Percentiles rank a stretch among this genome's conserved stretches.
phyloP scores from a whole-genome alignment of 495 filamentous ascomycete genomes.

The Podospora sp. region DNA sequence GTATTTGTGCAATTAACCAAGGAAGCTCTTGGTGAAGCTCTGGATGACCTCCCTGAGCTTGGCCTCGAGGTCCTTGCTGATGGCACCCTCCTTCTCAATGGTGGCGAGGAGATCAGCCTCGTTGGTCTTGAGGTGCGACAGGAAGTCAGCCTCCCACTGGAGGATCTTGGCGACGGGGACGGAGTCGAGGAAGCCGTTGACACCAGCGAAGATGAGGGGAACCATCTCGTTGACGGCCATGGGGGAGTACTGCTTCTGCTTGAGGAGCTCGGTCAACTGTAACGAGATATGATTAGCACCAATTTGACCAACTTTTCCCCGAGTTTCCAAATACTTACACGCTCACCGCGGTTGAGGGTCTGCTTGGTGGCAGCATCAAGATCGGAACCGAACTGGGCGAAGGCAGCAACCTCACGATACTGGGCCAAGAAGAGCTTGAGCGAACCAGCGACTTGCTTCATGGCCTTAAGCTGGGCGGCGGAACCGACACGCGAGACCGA shows the following conservation, averaged over 20 bases:
- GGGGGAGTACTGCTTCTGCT: conserved; percentile 99
- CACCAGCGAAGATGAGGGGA: conserved; percentile 98
- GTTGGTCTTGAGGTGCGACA: conserved; percentile 85
- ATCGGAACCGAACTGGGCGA: conserved; percentile 99
- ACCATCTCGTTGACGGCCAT: conserved; percentile 99
- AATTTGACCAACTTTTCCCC: conserved; percentile 16
- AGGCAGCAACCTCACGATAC: conserved; percentile 99
- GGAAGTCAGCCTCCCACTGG: conserved; percentile 90
- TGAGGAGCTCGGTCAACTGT: conserved; percentile 89
- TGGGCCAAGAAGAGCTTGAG: conserved; percentile 99
- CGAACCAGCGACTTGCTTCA: conserved; percentile 99
- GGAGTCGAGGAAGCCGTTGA: conserved; percentile 90
- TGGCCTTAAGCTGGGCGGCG: conserved; percentile 99
- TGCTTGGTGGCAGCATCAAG: conserved; percentile 98
- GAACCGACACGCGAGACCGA: conserved; percentile 99
- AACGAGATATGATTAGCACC: conserved; percentile 37
- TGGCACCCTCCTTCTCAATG: conserved; percentile 93
- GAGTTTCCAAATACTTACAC: conserved; percentile 59
- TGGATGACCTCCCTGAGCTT: conserved; percentile 78
- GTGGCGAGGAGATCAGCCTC: conserved; percentile 79
- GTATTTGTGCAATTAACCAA: conserved; percentile 47
- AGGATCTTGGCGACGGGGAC: conserved; percentile 87
- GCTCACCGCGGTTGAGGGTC: conserved; percentile 97
- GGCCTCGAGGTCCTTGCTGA: conserved; percentile 93
- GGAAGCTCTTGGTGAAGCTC: conserved; percentile 93